Conservation (phyloP, 2,329 filamentous ascomycete genomes). For the Colletotrichum kahawae region DNA sequence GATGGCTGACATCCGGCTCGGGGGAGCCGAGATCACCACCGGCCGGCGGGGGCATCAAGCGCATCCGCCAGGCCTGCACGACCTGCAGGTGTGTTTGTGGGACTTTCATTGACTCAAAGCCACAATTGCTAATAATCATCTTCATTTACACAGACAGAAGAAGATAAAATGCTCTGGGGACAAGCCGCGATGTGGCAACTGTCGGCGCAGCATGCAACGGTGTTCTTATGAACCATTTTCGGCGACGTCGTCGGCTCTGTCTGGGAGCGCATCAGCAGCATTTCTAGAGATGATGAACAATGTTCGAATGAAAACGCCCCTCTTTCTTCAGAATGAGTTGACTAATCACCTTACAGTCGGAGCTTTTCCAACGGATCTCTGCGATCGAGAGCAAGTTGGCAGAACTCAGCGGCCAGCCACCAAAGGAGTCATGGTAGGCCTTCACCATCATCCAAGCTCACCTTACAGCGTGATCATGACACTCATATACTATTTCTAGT, state of each 20-base stretch:
- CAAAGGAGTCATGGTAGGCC: background rate
- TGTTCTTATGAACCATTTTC: background rate
- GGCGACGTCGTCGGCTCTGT: background rate
- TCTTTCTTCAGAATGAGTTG: fast-evolving
- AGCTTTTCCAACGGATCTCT: background rate
- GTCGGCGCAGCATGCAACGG: background rate
- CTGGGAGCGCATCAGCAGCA: background rate
- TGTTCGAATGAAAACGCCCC: background rate
- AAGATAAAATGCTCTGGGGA: background rate
- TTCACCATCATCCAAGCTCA: background rate
- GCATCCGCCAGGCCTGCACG: background rate
- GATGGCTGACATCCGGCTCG: background rate
- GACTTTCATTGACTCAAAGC: background rate
- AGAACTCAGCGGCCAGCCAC: background rate
- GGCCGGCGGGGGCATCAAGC: background rate
- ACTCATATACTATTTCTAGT: background rate
- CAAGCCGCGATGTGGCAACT: background rate
- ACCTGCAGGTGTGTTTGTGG: background rate
- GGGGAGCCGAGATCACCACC: background rate
- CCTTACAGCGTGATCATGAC: fast-evolving
- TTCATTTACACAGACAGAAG: background rate
- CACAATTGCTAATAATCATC: background rate
- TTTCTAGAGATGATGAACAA: background rate
- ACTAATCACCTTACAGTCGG: background rate
- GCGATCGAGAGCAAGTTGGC: background rate